Percentiles rank a stretch among this genome's conserved stretches.
phyloP scores from a whole-genome alignment of 768 basidiomycete species.

The Pleurotus tuoliensis region DNA sequence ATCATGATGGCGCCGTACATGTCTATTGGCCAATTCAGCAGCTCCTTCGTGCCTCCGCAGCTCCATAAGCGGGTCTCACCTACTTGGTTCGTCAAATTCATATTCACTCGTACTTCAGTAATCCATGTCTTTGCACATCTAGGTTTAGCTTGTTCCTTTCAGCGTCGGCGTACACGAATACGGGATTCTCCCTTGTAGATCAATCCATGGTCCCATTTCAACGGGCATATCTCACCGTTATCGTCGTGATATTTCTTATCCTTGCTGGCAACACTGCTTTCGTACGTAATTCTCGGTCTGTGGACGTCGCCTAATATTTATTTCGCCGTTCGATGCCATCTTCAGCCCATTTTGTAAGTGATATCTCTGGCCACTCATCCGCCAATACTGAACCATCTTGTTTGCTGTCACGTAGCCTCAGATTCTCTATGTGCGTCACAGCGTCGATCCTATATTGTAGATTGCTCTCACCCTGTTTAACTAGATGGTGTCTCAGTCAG shows the following conservation, averaged over 20 bases:
- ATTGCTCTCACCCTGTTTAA: conserved; percentile 3
- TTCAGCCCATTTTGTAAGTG: conserved; percentile 82
- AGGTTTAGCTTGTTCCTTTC: conserved; percentile 88
- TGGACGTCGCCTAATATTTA: background rate
- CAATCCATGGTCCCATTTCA: conserved; percentile 92
- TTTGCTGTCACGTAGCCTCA: conserved; percentile 45
- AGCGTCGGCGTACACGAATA: conserved; percentile 84
- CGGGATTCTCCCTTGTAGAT: conserved; percentile 84
- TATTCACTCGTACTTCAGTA: too few species aligned
- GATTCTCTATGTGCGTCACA: conserved; percentile 72
- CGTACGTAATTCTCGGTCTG: conserved; percentile 46
- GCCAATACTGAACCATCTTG: too few species aligned
- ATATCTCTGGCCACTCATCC: background rate
- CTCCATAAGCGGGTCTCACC: conserved; percentile 53
- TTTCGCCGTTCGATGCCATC: background rate
- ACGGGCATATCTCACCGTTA: conserved; percentile 74
- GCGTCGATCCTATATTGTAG: background rate
- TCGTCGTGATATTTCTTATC: conserved; percentile 69
- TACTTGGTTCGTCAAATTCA: conserved; percentile 50
- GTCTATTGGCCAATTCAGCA: conserved; percentile 51
- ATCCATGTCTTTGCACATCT: background rate
- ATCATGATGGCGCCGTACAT: conserved; percentile 84
- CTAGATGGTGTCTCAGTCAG: conserved; percentile 74
- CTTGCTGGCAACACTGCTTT: conserved; percentile 92
- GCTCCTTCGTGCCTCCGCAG: conserved; percentile 55